These are phyloP conservation scores for Gossypium thurberi DNA, from an alignment of 345 rosid genomes.

Conservation along the genomic window DNA sequence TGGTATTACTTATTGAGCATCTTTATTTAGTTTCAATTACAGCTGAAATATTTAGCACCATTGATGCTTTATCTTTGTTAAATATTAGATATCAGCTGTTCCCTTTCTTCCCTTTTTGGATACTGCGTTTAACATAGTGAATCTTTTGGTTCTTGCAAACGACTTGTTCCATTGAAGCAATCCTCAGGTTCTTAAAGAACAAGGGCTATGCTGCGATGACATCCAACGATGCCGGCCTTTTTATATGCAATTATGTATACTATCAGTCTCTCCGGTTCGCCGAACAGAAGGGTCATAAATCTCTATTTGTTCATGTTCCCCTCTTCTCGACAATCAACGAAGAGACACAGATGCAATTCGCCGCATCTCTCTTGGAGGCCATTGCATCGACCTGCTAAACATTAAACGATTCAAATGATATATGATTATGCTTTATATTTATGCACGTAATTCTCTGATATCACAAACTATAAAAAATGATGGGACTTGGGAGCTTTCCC, in stretches of 20 bases:
- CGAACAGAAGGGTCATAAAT: conserved; percentile 59
- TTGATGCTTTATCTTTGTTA: not conserved
- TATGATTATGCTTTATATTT: not conserved
- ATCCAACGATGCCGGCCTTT: conserved; percentile 68
- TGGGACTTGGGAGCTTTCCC: not conserved
- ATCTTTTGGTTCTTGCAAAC: conserved; percentile 30
- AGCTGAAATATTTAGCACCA: too few relatives aligned
- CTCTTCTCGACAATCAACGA: conserved; percentile 54
- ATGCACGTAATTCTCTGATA: not conserved
- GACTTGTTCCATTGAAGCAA: not conserved
- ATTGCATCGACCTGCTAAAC: conserved; percentile 51
- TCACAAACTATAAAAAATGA: not conserved
- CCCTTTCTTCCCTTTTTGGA: not conserved
- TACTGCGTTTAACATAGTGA: conserved; percentile 11
- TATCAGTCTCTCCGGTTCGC: conserved; percentile 68
- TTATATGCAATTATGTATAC: conserved; percentile 73
- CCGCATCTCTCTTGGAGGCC: conserved; percentile 55
- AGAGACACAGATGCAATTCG: conserved; percentile 66
- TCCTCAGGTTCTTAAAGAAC: not conserved
- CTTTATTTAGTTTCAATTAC: too few relatives aligned
- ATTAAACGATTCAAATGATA: not conserved
- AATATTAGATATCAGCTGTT: not conserved
- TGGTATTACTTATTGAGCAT: not conserved
- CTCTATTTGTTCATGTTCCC: conserved; percentile 74
- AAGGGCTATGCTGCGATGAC: conserved; percentile 36